Base-by-base conservation (phyloP, 192 early-diverging fungal species). In the Glomus cerebriforme region DNA sequence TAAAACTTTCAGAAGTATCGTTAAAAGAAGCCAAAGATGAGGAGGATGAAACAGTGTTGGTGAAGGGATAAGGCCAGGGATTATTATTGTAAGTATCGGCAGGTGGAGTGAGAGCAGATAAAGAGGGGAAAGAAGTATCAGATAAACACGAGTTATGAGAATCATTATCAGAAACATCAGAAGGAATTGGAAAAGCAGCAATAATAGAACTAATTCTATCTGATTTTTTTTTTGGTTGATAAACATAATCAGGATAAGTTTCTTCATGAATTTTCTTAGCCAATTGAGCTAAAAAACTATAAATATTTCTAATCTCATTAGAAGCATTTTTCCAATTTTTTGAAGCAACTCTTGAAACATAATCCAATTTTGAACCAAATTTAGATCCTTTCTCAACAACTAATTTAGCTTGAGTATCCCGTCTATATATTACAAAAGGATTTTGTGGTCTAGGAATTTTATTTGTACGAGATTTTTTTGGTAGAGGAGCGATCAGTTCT, bases 401-500 rank as follows among this genome's bases (percentile, higher is more conserved):
- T 19, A 73, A 54, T 59, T 73, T 73, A 2, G 45, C 54, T 54
- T 73, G 72, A 32, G n/a, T 19, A 29, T 73, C 37, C 24, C 72
- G 9, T 12, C 72, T 43, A 73, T 58, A 73, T 27, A 73, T 34
- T n/a, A 73, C 31, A 34, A 59, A 73, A 49, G 31, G 45, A 32
- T 73, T 73, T 34, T 73, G 72, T 19, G 72, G 72, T 31, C 72
- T 43, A 39, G 72, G 72, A 39, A 39, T 10, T 35, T 68, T 68
- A 37, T 39, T 31, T 24, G 22, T n/a, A n/a, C 66, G 66, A 22
- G 22, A 39, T 37, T 68, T 68, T 35, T 37, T 68, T n/a, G 66
- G 66, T 39, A 39, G 10, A n/a, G 66, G 66, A 0, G 66, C 32
- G 22, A 68, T 37, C 10, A 68, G 19, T 39, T 68, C 66, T 37